These are phyloP conservation scores for Hanseniaspora thailandica DNA, from an alignment of 805 yeast genomes.

Conservation along the genomic window DNA sequence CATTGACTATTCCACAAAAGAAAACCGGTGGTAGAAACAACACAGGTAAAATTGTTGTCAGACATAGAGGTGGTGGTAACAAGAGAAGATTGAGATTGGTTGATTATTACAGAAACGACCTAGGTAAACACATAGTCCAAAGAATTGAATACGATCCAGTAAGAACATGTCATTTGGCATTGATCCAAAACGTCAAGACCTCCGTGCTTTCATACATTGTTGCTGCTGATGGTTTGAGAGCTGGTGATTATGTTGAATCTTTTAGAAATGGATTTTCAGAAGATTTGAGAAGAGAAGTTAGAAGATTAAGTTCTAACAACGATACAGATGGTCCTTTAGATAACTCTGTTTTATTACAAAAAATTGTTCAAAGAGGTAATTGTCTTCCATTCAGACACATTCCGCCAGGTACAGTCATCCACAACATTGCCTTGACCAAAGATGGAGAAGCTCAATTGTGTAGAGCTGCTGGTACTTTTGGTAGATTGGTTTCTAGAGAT, in stretches of 20 bases:
- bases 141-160: slow-evolving; percentile 94
- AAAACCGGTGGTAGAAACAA: slow-evolving; percentile 80
- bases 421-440: slow-evolving; percentile 68
- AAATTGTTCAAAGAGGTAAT: slow-evolving; percentile 85
- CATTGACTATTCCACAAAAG: slow-evolving; percentile 61
- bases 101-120: slow-evolving; percentile 54
- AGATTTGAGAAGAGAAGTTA: slow-evolving; percentile 32
- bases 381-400: slow-evolving; percentile 86
- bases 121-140: slow-evolving; percentile 68
- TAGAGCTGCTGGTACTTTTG: slow-evolving; percentile 90
- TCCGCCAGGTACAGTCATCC: slow-evolving; percentile 87
- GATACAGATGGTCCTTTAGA: slow-evolving; percentile 42
- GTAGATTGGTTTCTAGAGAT: slow-evolving; percentile 68
- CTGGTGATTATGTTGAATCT: slow-evolving; percentile 82
- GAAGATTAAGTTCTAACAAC: slow-evolving; percentile 74
- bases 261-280: slow-evolving; percentile 81
- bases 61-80: slow-evolving; percentile 97
- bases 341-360: slow-evolving; percentile 63
- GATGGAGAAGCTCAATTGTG: slow-evolving; percentile 79
- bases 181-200: slow-evolving; percentile 53
- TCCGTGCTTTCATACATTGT: slow-evolving; percentile 64
- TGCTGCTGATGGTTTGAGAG: slow-evolving; percentile 86
- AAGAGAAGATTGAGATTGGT: slow-evolving; percentile 74
- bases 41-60: slow-evolving; percentile 74
- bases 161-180: slow-evolving; percentile 85